A percentile compares a stretch with the other conserved stretches of the same genome.
phyloP scores from a whole-genome alignment of 2,329 filamentous ascomycete genomes.

The Nemania sp. region DNA sequence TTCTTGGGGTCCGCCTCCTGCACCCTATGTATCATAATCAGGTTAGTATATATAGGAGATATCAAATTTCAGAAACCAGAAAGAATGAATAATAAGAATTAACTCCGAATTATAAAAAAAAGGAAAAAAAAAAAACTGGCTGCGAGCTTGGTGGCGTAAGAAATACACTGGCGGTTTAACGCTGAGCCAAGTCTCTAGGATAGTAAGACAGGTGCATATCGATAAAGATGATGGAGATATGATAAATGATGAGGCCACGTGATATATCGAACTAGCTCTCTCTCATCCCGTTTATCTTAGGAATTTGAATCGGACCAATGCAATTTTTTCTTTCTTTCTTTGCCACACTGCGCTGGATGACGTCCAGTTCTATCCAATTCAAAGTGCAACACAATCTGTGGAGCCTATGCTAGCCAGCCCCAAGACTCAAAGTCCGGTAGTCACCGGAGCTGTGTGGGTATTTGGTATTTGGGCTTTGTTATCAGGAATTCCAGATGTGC shows the following conservation, averaged over 20 bases:
- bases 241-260: constrained; percentile 41
- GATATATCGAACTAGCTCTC: constrained; percentile 34
- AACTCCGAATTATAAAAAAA: too few relatives aligned
- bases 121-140: too few relatives aligned
- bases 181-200: constrained; percentile 19
- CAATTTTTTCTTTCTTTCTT: constrained; percentile 7
- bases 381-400: constrained; percentile 2
- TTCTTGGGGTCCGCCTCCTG: constrained; percentile 90
- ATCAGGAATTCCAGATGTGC: constrained; percentile 12
- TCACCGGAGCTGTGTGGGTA: background rate
- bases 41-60: constrained; percentile 25
- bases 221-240: constrained; percentile 34
- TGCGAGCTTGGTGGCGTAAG: background rate
- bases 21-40: constrained; percentile 68
- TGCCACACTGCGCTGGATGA: constrained; percentile 6
- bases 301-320: background rate
- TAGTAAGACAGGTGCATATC: constrained; percentile 35
- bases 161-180: background rate
- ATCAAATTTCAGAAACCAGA: background rate
- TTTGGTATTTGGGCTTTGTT: constrained; percentile 5
- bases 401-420: background rate
- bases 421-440: background rate
- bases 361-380: background rate
- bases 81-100: background rate
- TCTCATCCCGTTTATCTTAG: too few relatives aligned